phyloP scores from a whole-genome alignment of 2,329 filamentous ascomycete species.

The Diatrype stigma region DNA sequence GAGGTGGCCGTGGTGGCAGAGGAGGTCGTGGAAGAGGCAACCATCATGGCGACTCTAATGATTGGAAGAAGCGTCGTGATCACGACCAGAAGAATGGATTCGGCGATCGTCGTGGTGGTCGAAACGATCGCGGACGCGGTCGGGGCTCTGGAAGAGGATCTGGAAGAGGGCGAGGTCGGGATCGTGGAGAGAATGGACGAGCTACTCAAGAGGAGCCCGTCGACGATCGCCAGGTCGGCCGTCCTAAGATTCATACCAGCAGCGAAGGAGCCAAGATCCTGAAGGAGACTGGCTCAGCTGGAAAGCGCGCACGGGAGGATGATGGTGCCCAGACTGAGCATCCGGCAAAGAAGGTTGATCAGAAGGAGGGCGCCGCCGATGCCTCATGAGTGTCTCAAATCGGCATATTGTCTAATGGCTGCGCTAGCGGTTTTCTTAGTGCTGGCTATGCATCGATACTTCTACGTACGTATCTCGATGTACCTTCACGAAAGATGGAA shows the following conservation, averaged over 20 bases:
- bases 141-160: slow-evolving; percentile 27
- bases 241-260: slow-evolving; percentile 43
- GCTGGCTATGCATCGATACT: background rate
- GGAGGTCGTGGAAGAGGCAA: slow-evolving; percentile 33
- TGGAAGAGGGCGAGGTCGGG: slow-evolving; percentile 31
- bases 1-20: slow-evolving; percentile 35
- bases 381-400: slow-evolving; percentile 7
- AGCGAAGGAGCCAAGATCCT: slow-evolving; percentile 32
- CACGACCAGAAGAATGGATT: slow-evolving; percentile 59
- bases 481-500: background rate
- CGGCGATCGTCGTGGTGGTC: slow-evolving; percentile 42
- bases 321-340: slow-evolving; percentile 40
- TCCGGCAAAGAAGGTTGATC: slow-evolving; percentile 60
- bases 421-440: background rate
- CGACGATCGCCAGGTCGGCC: slow-evolving; percentile 30
- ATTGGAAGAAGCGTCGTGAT: slow-evolving; percentile 63
- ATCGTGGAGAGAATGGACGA: slow-evolving; percentile 33
- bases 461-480: background rate
- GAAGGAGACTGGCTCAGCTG: slow-evolving; percentile 28
- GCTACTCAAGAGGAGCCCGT: slow-evolving; percentile 26
- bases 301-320: slow-evolving; percentile 54
- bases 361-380: slow-evolving; percentile 35
- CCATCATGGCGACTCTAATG: slow-evolving; percentile 43
- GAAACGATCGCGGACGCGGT: slow-evolving; percentile 31
- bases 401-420: background rate